Evolutionary conservation across 441 rosid species (phyloP).

Genomic region (Jatropha multifida): DNA sequence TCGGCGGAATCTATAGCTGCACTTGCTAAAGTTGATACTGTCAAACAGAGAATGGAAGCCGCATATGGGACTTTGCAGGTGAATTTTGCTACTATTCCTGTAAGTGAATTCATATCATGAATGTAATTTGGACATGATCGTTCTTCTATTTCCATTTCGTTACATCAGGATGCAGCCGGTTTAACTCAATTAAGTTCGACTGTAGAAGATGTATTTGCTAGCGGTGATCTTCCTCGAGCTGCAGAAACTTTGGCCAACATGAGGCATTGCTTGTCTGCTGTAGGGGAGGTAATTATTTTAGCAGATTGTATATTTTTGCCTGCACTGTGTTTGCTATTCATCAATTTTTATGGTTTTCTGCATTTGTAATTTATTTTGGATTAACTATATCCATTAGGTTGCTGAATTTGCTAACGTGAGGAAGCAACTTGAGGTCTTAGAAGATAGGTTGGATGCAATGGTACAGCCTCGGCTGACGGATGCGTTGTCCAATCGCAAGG

Average conservation of each 20-base stretch:
- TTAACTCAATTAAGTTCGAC: conserved; percentile 95
- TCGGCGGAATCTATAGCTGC: conserved; percentile 93
- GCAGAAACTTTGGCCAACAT: conserved; percentile 99
- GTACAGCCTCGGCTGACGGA: conserved; percentile 97
- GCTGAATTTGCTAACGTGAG: conserved; percentile 98
- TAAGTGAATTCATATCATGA: neutral
- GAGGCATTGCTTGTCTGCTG: conserved; percentile 98
- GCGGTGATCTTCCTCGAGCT: conserved; percentile 98
- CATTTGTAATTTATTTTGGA: neutral
- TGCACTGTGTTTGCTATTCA: neutral
- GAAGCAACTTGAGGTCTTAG: conserved; percentile 92
- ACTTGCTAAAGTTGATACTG: conserved; percentile 91
- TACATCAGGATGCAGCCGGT: conserved; percentile 90
- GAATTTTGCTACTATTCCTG: conserved; percentile 12
- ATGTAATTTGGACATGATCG: neutral
- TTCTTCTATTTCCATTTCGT: neutral
- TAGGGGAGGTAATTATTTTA: conserved; percentile 72
- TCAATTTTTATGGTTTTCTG: neutral
- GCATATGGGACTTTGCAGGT: conserved; percentile 94
- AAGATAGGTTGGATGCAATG: conserved; percentile 92
- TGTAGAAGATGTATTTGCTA: conserved; percentile 96
- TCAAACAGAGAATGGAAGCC: conserved; percentile 98
- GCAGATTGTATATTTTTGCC: neutral
- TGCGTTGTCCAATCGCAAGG: conserved; percentile 93
- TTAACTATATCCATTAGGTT: conserved; percentile 49